A percentile compares a stretch with the other conserved stretches of the same genome.
Conservation (phyloP, 371 early-diverging fungal genomes). For the Parasitella parasitica region DNA sequence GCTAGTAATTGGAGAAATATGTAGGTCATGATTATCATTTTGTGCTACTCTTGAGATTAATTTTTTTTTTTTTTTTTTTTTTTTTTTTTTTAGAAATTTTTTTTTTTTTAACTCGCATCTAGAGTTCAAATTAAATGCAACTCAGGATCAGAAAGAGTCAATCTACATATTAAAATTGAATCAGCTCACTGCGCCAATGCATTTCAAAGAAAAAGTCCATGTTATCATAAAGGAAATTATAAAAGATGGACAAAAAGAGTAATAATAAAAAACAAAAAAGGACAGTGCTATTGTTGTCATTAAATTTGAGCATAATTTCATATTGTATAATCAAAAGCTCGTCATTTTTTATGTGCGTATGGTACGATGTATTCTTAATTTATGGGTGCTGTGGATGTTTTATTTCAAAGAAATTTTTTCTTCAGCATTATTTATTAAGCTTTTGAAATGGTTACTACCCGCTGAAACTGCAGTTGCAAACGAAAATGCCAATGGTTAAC, state of each 20-base stretch:
- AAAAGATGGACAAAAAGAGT: not conserved
- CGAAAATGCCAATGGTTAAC: no score
- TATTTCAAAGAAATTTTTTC: no score
- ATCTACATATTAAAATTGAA: not conserved
- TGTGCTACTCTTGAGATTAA: not conserved
- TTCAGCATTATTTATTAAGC: no score
- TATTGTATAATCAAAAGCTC: no score
- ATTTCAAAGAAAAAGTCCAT: constrained; percentile 20
- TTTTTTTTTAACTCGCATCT: constrained; percentile 17
- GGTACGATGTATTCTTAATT: no score
- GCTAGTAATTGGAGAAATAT: constrained; percentile 37
- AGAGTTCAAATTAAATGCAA: constrained; percentile 13
- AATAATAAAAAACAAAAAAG: no score
- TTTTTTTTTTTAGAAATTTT: constrained; percentile 10
- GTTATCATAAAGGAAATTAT: constrained; percentile 11
- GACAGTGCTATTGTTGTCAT: no score
- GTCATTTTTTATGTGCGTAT: no score
- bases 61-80: not conserved
- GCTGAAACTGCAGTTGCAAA: no score
- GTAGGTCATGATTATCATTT: constrained; percentile 24
- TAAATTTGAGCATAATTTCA: no score
- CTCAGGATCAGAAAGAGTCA: not conserved
- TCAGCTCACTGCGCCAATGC: not conserved
- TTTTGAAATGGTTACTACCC: no score
- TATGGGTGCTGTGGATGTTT: no score